A percentile compares a stretch with the other conserved stretches of the same genome.
Evolutionary conservation across 2,329 filamentous ascomycete genomes (phyloP).

Genomic region (Colletotrichum acutatum): DNA sequence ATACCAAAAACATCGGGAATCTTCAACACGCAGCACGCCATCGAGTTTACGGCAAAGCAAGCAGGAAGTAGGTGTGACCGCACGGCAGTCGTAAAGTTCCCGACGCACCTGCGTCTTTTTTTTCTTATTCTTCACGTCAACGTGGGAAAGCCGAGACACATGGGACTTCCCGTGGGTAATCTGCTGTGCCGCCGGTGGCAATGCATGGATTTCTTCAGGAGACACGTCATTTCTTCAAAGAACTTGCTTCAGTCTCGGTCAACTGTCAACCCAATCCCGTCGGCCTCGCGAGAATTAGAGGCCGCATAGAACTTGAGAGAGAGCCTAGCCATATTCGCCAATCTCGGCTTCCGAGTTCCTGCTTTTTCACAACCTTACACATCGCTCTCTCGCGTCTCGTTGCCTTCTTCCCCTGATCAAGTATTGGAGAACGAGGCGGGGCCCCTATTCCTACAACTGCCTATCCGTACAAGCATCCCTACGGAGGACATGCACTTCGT

Average conservation of each 20-base stretch:
- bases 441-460: conserved; percentile 1
- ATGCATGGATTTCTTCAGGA: background rate
- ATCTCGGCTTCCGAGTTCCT: background rate
- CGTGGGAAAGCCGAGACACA: conserved; percentile 1
- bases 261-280: background rate
- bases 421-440: background rate
- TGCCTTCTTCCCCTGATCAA: background rate
- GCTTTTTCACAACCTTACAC: background rate
- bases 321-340: background rate
- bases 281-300: background rate
- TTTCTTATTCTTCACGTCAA: conserved; percentile 7
- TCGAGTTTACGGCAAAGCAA: background rate
- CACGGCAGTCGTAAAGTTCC: conserved; percentile 23
- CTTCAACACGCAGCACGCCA: background rate
- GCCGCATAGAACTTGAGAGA: background rate
- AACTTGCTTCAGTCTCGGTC: too few species aligned
- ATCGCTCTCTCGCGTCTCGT: background rate
- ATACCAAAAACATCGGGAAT: background rate
- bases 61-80: background rate
- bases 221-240: background rate
- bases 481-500: background rate
- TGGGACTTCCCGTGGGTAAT: background rate
- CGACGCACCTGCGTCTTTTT: background rate
- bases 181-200: background rate
- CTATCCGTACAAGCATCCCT: background rate